These are phyloP conservation scores for Cardamine resedifolia DNA, from an alignment of 345 rosid genomes.

Conservation along the genomic window DNA sequence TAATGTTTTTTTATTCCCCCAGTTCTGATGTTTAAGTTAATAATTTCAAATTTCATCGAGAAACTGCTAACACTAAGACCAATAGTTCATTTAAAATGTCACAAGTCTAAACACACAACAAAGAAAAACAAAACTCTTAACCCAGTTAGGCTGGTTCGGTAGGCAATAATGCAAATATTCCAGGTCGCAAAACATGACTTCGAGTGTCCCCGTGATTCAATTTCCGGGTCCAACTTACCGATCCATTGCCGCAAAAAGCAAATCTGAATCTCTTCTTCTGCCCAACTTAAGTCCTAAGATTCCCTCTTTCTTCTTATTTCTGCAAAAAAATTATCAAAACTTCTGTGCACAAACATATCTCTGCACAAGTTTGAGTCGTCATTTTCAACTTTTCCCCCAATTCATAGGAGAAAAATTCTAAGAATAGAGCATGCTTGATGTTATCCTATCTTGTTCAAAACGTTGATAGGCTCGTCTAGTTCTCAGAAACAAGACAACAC, in stretches of 20 bases:
- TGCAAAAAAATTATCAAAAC: conserved; percentile 13
- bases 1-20: too few species aligned
- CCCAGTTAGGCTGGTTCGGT: neutral
- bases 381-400: neutral
- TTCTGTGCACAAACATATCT: neutral
- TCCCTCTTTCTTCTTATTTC: conserved; percentile 15
- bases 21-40: too few species aligned
- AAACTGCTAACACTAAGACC: neutral
- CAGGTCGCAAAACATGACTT: neutral
- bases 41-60: neutral
- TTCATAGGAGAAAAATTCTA: neutral
- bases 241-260: neutral
- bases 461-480: conserved; percentile 75
- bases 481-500: conserved; percentile 67
- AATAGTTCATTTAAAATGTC: neutral
- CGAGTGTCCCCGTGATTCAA: neutral
- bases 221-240: neutral
- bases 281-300: neutral
- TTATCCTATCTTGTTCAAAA: conserved; percentile 61
- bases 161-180: neutral
- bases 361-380: conserved; percentile 5
- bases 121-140: neutral
- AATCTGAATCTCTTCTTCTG: neutral
- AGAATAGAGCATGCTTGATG: conserved; percentile 32
- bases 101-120: neutral